Evolutionary conservation across 202 grass and related monocot species (phyloP), one percentile per base, ranked within the genome.

Genomic region (Zoysia matrella): DNA sequence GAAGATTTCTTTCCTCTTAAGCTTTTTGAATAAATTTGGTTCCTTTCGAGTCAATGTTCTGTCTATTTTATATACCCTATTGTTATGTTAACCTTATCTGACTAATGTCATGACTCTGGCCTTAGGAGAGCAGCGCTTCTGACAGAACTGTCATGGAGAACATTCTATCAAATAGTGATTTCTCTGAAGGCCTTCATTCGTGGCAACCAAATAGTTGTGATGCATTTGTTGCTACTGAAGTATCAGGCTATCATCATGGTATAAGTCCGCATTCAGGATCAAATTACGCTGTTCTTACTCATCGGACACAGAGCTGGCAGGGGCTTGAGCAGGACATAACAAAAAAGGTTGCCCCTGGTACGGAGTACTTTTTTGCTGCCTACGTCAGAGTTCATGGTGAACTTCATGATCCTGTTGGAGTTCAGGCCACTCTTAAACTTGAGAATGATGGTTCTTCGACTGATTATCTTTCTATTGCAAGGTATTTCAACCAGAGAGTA

Each of bases 321-420:
- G 96, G 96, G 67, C 71, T 98, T 69, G 92, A 98, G 61, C 96
- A 98, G 74, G 92, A 92, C 65, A 85, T 98, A 73, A 91, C 90
- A 1, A 87, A 81, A 74, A 93, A 90, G 45, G 71, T 98, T 69
- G 72, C 66, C 45, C 13, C 67, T 67, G 71, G 91, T 85, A 86
- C 87, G 2, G 84, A 91, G 68, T 98, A 98, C 80, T 69, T 81
- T 11, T 74, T 98, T 68, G 65, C 47, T 76, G 82, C 86, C 45
- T 87, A 81, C 86, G 92, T 98, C 71, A 86, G 84, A 84, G 83
- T 95, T 78, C 73, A 71, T 62, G 92, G 91, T 45, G 88, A 90
- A 65, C 9, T 87, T 79, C 62, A 88, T 60, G 92, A 77, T 22
- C 71, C 80, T 58, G 79, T 69, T 86, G 84, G 54, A 75, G 85